Percentiles rank a stretch among this genome's conserved stretches.
Conservation (phyloP, 352 stramenopile species). For the Pythium volutum region DNA sequence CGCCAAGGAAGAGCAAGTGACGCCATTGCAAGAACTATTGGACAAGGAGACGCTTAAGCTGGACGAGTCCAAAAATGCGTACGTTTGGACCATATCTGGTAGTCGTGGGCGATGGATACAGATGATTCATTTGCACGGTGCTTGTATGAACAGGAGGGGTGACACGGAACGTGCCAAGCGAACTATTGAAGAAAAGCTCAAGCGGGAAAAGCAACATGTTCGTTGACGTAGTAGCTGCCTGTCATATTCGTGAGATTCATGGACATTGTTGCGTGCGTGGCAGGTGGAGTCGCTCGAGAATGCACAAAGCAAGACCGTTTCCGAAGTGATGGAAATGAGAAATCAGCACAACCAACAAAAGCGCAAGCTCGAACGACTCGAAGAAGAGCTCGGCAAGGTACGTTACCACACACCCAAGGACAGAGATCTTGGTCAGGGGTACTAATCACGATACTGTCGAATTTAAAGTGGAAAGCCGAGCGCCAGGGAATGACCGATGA, state of each 20-base stretch:
- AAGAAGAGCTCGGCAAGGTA: slow-evolving; percentile 57
- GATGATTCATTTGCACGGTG: neutral
- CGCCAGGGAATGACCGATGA: slow-evolving; percentile 49
- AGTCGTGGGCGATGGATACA: neutral
- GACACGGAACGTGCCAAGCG: slow-evolving; percentile 47
- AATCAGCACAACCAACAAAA: slow-evolving; percentile 69
- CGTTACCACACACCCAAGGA: neutral
- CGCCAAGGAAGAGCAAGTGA: slow-evolving; percentile 62
- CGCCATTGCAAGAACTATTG: slow-evolving; percentile 58
- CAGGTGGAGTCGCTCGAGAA: slow-evolving; percentile 68
- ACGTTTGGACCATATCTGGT: slow-evolving; percentile 8
- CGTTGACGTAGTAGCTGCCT: neutral
- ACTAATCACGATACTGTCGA: neutral
- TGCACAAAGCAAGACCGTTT: slow-evolving; percentile 63
- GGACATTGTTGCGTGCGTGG: neutral
- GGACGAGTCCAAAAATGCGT: slow-evolving; percentile 60
- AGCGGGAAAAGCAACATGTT: slow-evolving; percentile 57
- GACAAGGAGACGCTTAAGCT: slow-evolving; percentile 70
- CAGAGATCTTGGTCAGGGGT: neutral
- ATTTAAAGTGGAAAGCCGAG: slow-evolving; percentile 60
- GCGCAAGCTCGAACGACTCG: slow-evolving; percentile 63
- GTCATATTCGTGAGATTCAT: no score
- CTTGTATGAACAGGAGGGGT: slow-evolving; percentile 36
- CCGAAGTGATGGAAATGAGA: slow-evolving; percentile 62
- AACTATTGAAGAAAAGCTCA: slow-evolving; percentile 57